Evolutionary conservation across 139 green algal genomes (phyloP).

Genomic region (Chlamydomonas incerta): DNA sequence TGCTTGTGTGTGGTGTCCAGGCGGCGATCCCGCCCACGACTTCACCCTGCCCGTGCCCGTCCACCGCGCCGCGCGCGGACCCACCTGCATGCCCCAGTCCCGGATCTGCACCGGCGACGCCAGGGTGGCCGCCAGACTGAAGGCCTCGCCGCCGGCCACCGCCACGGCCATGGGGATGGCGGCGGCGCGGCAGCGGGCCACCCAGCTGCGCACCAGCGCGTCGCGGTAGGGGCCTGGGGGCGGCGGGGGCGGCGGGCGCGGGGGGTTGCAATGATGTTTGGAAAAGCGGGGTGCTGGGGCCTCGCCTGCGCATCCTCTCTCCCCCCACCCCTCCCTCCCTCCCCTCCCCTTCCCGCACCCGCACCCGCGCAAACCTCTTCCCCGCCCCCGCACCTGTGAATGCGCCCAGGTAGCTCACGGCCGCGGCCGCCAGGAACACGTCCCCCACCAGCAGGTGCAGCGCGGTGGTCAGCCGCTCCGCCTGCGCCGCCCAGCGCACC

Average conservation of each 20-base stretch:
- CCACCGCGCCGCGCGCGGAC: no score
- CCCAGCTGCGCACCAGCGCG: conserved; percentile 64
- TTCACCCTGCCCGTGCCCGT: no score
- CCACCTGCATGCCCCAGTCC: conserved; percentile 67
- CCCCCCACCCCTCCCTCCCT: no score
- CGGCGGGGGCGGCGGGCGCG: no score
- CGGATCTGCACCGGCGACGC: conserved; percentile 70
- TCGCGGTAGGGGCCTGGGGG: conserved; percentile 54
- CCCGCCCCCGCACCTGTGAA: conserved; percentile 83
- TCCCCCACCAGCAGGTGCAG: conserved; percentile 82
- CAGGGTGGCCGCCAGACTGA: conserved; percentile 60
- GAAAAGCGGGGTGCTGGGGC: no score
- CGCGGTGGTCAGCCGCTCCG: conserved; percentile 51
- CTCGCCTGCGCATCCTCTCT: no score
- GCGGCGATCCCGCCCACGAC: no score
- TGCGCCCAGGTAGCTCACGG: conserved; percentile 81
- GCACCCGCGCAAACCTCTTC: no score
- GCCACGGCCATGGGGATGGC: conserved; percentile 55
- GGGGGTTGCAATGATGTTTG: no score
- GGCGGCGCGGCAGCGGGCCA: conserved; percentile 49
- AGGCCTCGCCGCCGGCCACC: background rate
- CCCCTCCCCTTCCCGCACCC: no score
- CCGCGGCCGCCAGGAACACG: conserved; percentile 82
- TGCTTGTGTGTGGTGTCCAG: no score
- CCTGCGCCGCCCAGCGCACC: conserved; percentile 78